phyloP scores from a whole-genome alignment of 139 green algal species.

The Chlamydomonas applanata region DNA sequence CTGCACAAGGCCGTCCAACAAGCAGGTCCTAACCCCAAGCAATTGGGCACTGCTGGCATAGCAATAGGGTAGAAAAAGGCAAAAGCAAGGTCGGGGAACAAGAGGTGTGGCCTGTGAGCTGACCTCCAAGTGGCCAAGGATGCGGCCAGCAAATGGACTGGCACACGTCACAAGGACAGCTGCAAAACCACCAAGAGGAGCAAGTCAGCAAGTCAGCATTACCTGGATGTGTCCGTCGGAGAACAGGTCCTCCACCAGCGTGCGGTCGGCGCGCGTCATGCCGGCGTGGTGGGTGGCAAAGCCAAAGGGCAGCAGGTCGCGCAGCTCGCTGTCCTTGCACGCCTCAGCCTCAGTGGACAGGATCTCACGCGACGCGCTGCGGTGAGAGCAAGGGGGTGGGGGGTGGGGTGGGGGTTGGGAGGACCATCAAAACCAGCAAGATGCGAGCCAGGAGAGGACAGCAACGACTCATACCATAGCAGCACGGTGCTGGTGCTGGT shows the following conservation, averaged over 20 bases:
- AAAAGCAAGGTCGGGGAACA: too few species aligned
- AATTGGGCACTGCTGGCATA: too few species aligned
- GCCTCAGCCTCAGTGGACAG: slow-evolving; percentile 82
- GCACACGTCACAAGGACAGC: not conserved
- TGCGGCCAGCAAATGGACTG: not conserved
- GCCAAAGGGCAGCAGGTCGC: slow-evolving; percentile 92
- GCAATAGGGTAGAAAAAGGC: too few species aligned
- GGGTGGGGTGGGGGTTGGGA: too few species aligned
- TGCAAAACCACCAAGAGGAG: not conserved
- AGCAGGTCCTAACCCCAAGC: not conserved
- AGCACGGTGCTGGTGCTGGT: too few species aligned
- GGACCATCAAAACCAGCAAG: too few species aligned
- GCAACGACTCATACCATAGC: too few species aligned
- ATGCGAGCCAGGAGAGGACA: too few species aligned
- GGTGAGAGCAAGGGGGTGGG: not conserved
- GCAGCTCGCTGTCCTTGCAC: slow-evolving; percentile 81
- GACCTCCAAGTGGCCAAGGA: too few species aligned
- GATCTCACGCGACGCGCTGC: slow-evolving; percentile 83
- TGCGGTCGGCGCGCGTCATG: slow-evolving; percentile 89
- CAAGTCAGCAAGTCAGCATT: not conserved
- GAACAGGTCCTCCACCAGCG: slow-evolving; percentile 98
- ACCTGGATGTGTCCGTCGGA: slow-evolving; percentile 93
- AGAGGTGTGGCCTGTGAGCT: too few species aligned
- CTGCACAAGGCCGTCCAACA: not conserved
- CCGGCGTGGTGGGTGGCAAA: slow-evolving; percentile 97